phyloP scores from a whole-genome alignment of 2,329 filamentous ascomycete genomes.

The Claviceps fusiformis region DNA sequence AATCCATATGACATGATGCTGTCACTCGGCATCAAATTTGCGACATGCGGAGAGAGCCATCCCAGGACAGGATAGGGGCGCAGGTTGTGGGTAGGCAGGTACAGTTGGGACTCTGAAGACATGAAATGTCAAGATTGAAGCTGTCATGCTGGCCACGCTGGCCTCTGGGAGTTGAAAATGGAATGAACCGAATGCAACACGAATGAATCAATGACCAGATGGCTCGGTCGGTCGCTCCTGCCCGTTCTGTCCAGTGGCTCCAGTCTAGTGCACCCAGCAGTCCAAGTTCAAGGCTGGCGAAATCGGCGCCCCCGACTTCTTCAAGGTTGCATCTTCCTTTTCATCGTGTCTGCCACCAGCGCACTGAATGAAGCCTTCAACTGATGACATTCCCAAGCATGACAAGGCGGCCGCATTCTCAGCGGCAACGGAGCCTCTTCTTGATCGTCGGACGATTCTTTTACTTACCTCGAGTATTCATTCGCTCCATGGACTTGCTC shows the following conservation, averaged over 20 bases:
- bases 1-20: not conserved
- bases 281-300: not conserved
- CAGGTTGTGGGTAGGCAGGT: too few species aligned
- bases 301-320: too few species aligned
- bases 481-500: not conserved
- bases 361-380: too few species aligned
- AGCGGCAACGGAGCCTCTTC: not conserved
- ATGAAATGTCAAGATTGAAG: not conserved
- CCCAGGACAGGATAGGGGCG: too few species aligned
- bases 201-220: too few species aligned
- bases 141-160: not conserved
- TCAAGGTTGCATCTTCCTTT: not conserved
- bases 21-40: not conserved
- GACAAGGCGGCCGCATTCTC: not conserved
- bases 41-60: not conserved
- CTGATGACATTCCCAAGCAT: not conserved
- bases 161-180: not conserved
- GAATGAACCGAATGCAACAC: not conserved
- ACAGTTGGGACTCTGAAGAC: not conserved
- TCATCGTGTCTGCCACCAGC: too few species aligned
- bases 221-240: not conserved
- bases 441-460: too few species aligned
- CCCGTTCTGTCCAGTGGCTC: not conserved
- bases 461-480: too few species aligned
- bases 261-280: too few species aligned